Evolutionary conservation across 352 stramenopile genomes (phyloP), one percentile per base, ranked within the genome.

Genomic region (Phytophthora chlamydospora): DNA sequence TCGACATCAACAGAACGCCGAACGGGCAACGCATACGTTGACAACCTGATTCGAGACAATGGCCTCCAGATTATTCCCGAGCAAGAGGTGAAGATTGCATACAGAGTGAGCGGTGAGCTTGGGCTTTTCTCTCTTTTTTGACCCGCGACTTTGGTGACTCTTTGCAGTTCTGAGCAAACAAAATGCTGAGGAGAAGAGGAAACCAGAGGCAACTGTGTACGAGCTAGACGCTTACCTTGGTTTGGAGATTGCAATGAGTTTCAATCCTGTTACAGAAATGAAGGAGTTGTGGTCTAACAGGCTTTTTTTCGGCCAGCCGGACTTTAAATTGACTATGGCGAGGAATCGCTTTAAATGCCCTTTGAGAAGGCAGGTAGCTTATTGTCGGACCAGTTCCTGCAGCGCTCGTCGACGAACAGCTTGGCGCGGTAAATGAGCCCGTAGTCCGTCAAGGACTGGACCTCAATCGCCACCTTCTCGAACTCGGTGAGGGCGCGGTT

Each of bases 241-340:
- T 9, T 52, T 64, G 12, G 45, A 52, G 19, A 58, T 58, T 35
- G 44, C 44, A 10, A 55, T 55, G 44, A 44, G 29, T 16, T n/a
- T n/a, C n/a, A n/a, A 36, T 62, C 45, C 32, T 7, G 12, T 57
- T 6, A 65, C 56, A 11, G 40, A 65, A 14, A 65, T 52, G 3
- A 65, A 58, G 29, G 56, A 58, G n/a, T n/a, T 58, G 2, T 65
- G 40, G 56, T 47, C 46, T 31, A 9, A 52, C 21, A 58, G 58
- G 17, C 39, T 55, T 14, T 62, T 62, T 24, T 5, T 64, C 0
- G 40, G 56, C 1, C 46, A 58, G 6, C 3, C 32, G 0, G 46
- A 58, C 19, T 58, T 58, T 27, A 7, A 2, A 6, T 5, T 17
- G 4, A 58, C 46, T 2, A 58, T 58, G 47, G n/a, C 39, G 0